Evolutionary conservation across 257 asterid species (phyloP).

Genomic region (Solanum megistacrolobum): DNA sequence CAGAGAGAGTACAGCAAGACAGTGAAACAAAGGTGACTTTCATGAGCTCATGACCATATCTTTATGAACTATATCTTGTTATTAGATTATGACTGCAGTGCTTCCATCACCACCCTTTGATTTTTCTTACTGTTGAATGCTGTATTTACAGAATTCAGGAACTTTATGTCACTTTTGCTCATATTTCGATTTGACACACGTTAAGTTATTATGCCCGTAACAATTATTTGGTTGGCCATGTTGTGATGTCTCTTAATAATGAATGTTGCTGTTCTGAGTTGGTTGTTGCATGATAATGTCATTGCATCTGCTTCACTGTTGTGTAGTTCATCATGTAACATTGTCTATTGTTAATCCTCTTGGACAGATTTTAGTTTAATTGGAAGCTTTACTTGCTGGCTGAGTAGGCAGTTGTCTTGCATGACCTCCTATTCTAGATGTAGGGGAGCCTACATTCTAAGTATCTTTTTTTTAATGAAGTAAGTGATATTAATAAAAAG

Average conservation of each 20-base stretch:
- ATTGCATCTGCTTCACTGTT: neutral
- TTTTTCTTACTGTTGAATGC: neutral
- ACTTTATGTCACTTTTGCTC: neutral
- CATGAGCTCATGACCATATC: neutral
- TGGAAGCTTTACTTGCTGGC: neutral
- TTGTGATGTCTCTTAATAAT: neutral
- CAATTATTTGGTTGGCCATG: neutral
- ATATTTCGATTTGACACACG: neutral
- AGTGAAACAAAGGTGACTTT: conserved; percentile 40
- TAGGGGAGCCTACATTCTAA: neutral
- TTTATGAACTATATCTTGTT: neutral
- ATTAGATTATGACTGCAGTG: neutral
- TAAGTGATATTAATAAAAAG: neutral
- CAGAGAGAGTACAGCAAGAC: conserved; percentile 72
- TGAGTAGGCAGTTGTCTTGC: neutral
- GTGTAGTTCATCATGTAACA: neutral
- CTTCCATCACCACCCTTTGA: neutral
- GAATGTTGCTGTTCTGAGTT: neutral
- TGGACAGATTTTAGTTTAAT: neutral
- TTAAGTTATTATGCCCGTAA: neutral
- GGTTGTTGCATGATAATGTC: neutral
- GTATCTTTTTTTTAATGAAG: neutral
- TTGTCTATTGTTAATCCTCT: neutral
- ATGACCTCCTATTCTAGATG: neutral
- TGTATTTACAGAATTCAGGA: neutral